phyloP scores from a whole-genome alignment of 1,139 yeast genomes.

The Geotrichum candidum region DNA sequence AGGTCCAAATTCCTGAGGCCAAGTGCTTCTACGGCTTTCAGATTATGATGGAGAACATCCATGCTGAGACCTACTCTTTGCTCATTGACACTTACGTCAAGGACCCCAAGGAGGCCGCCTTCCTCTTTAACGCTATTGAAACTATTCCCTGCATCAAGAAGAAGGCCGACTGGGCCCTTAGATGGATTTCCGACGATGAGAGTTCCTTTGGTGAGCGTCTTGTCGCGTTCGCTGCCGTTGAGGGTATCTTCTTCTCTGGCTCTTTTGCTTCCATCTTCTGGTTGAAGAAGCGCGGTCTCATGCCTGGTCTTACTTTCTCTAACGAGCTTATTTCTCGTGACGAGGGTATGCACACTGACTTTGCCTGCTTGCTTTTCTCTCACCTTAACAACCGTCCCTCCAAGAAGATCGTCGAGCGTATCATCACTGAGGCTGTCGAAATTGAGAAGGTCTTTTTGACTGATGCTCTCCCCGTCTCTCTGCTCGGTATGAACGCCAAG shows the following conservation, averaged over 20 bases:
- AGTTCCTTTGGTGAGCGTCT: slow-evolving; percentile 92
- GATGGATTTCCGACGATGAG: slow-evolving; percentile 86
- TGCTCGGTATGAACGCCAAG: slow-evolving; percentile 87
- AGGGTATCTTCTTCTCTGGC: slow-evolving; percentile 96
- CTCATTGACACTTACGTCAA: slow-evolving; percentile 91
- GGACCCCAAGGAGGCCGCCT: slow-evolving; percentile 87
- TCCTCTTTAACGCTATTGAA: slow-evolving; percentile 87
- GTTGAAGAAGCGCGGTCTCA: slow-evolving; percentile 94
- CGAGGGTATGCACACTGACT: slow-evolving; percentile 97
- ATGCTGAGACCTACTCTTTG: slow-evolving; percentile 92
- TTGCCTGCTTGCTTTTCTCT: slow-evolving; percentile 90
- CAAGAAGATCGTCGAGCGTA: slow-evolving; percentile 66
- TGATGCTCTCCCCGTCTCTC: slow-evolving; percentile 85
- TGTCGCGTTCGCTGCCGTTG: slow-evolving; percentile 98
- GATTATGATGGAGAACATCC: slow-evolving; percentile 99
- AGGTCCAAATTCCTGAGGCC: slow-evolving; percentile 96
- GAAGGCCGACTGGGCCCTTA: slow-evolving; percentile 97
- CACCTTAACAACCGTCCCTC: slow-evolving; percentile 89
- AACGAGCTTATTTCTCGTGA: slow-evolving; percentile 96
- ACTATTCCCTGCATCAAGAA: slow-evolving; percentile 89
- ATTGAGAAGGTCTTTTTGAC: slow-evolving; percentile 93
- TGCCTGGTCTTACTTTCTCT: slow-evolving; percentile 97
- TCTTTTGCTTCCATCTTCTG: slow-evolving; percentile 97
- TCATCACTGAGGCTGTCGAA: slow-evolving; percentile 89
- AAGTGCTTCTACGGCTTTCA: slow-evolving; percentile 98